Evolutionary conservation across 208 protist genomes (phyloP).

Genomic region (Trypanosoma theileri): DNA sequence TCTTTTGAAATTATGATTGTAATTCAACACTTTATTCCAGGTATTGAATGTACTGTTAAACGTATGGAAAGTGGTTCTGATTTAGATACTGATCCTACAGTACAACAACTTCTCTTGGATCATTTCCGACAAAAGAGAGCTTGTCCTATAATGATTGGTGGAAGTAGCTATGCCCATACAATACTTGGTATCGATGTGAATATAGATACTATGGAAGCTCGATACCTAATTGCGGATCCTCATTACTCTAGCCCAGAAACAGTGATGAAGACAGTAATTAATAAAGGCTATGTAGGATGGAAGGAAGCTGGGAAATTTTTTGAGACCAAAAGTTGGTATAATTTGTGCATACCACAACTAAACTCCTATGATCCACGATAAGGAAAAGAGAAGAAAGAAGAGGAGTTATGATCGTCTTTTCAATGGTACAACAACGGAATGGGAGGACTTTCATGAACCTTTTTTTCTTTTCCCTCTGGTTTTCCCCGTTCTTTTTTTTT

Average conservation of each 20-base stretch:
- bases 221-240: slow-evolving; percentile 92
- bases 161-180: slow-evolving; percentile 94
- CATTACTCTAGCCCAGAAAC: slow-evolving; percentile 91
- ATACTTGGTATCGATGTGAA: slow-evolving; percentile 92
- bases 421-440: background rate
- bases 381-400: background rate
- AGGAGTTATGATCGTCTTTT: slow-evolving; percentile 1
- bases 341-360: slow-evolving; percentile 90
- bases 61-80: slow-evolving; percentile 82
- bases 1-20: slow-evolving; percentile 92
- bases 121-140: slow-evolving; percentile 86
- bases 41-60: slow-evolving; percentile 84
- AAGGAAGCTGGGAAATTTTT: slow-evolving; percentile 85
- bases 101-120: slow-evolving; percentile 64
- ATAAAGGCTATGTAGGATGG: slow-evolving; percentile 92
- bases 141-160: slow-evolving; percentile 95
- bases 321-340: slow-evolving; percentile 89
- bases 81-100: slow-evolving; percentile 65
- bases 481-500: background rate
- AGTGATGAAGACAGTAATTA: slow-evolving; percentile 66
- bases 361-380: slow-evolving; percentile 64
- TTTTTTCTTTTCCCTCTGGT: slow-evolving; percentile 8
- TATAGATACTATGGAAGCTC: slow-evolving; percentile 70
- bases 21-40: slow-evolving; percentile 75
- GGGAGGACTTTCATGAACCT: background rate